Evolutionary conservation across 805 yeast species (phyloP), one percentile per base, ranked within the genome.

Genomic region (Saturnispora silvae): DNA sequence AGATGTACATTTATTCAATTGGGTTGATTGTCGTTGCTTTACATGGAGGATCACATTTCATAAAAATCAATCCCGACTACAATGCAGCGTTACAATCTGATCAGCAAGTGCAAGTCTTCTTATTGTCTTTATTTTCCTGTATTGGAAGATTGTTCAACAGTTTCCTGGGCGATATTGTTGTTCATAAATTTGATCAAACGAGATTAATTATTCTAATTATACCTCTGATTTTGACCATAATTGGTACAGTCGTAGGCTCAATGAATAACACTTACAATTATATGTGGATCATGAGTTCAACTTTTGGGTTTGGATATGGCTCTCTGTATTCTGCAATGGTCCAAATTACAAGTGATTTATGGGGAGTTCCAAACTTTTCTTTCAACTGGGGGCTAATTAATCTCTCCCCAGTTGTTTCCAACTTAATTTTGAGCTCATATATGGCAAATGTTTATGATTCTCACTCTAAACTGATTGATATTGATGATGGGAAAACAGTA

Each of bases 301-400:
- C 72, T 15, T 67, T 72, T 22, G 94, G 94, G 0, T 60, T 77
- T 26, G 79, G 77, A 28, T 82, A 82, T 56, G 94, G 94, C 1
- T 69, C 75, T 44, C 65, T 77, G 17, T 79, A 79, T 58, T 81
- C 87, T 34, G 65, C 79, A 7, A 69, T 72, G 56, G 92, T 94
- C 4, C 74, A 81, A n/a, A 71, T 82, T 16, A 68, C 79, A n/a
- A 71, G 84, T 14, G 89, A 82, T 45, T 56, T 68, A 8, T 81
- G 80, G 58, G 92, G 92, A 2, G 70, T 82, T 61, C 62, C 62
- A 14, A 64, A 70, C 36, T 79, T 81, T 48, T 70, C 82, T 6
- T 74, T 70, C 45, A 79, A 79, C 49, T 81, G 86, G 83, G 94
- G 94, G 0, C 51, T 76, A 25, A 67, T 79, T 17, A 75, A 77